Percentiles rank a stretch among this genome's conserved stretches.
Evolutionary conservation across 1,284 basidiomycete genomes (phyloP).

Genomic region (Sporisorium exsertum): DNA sequence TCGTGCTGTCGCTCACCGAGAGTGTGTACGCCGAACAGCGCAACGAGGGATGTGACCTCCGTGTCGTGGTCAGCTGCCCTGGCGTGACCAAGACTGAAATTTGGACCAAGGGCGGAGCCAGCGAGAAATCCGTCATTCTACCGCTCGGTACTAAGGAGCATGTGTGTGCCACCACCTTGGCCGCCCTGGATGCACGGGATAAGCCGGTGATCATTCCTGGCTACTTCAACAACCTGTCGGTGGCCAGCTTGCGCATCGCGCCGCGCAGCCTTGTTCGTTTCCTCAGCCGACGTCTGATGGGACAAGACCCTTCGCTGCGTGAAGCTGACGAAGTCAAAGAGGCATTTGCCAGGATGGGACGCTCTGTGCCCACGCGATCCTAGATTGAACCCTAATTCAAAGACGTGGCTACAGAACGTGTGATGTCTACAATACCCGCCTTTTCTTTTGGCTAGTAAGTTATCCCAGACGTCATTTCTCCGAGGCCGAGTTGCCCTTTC

Average conservation of each 20-base stretch:
- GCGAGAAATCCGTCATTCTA: constrained; percentile 18
- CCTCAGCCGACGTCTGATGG: constrained; percentile 30
- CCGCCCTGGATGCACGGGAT: constrained; percentile 23
- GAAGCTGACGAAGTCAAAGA: constrained; percentile 35
- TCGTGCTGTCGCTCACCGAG: constrained; percentile 35
- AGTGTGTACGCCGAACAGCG: constrained; percentile 36
- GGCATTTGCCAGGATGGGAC: constrained; percentile 19
- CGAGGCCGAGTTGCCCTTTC: no score
- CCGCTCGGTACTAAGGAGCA: constrained; percentile 31
- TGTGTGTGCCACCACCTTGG: constrained; percentile 28
- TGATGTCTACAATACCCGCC: background rate
- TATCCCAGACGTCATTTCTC: no score
- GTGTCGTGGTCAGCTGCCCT: constrained; percentile 31
- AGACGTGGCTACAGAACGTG: background rate
- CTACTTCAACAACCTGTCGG: constrained; percentile 31
- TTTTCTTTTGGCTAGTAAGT: no score
- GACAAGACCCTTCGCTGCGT: constrained; percentile 25
- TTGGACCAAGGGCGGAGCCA: constrained; percentile 36
- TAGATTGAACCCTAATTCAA: background rate
- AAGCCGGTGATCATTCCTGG: constrained; percentile 41
- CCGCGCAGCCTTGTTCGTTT: constrained; percentile 30
- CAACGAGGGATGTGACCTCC: constrained; percentile 19
- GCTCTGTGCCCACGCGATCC: constrained; percentile 10
- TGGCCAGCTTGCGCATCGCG: constrained; percentile 25
- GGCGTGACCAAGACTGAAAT: constrained; percentile 26